Evolutionary conservation across 73 alveolate genomes (phyloP).

Genomic region (Paramecium pentaurelia): DNA sequence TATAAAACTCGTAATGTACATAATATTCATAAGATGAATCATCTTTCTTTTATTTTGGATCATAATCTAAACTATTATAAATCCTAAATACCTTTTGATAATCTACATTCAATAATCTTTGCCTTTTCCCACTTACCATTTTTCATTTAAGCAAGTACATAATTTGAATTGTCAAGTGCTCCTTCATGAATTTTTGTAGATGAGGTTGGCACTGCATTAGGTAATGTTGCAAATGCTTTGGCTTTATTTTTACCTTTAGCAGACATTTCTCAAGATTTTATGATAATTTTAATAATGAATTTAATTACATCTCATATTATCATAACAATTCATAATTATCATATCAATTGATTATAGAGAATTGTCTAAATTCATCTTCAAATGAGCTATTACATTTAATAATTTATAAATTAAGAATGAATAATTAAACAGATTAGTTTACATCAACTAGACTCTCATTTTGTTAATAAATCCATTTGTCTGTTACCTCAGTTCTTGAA

Average conservation of each 20-base stretch:
- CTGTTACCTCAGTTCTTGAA: background rate
- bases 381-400: too few relatives aligned
- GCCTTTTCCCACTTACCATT: constrained; percentile 37
- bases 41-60: background rate
- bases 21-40: background rate
- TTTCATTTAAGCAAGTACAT: constrained; percentile 34
- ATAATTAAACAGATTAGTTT: background rate
- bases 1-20: constrained; percentile 75
- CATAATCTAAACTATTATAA: background rate
- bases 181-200: constrained; percentile 53
- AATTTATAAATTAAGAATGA: background rate
- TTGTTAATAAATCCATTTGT: background rate
- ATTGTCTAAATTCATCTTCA: background rate
- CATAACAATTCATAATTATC: too few relatives aligned
- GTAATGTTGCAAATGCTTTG: background rate
- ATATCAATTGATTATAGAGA: too few relatives aligned
- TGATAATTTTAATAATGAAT: too few relatives aligned
- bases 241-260: background rate
- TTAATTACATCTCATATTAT: background rate
- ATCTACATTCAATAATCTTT: constrained; percentile 45
- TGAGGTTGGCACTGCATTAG: background rate
- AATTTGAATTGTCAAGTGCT: constrained; percentile 14
- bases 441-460: background rate
- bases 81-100: background rate
- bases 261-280: background rate